Percentiles rank a stretch among this genome's conserved stretches.
These are phyloP conservation scores for Calonectria pteridis DNA, from an alignment of 2,329 filamentous ascomycete genomes.

Conservation along the genomic window DNA sequence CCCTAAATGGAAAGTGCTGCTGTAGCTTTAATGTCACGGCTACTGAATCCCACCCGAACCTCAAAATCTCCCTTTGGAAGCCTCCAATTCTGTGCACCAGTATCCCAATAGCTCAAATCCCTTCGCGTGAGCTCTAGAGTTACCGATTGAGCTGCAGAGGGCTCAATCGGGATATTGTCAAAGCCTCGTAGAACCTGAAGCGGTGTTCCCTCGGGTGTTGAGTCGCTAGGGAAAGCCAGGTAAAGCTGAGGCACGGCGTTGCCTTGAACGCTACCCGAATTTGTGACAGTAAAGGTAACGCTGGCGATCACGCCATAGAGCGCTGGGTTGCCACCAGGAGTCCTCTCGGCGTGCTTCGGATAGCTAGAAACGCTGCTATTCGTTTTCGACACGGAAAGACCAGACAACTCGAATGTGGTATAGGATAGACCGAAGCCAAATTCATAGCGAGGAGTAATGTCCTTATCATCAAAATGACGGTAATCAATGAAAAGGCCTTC, in stretches of 20 bases:
- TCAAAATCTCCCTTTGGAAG: not conserved
- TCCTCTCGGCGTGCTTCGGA: slow-evolving; percentile 45
- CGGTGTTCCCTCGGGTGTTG: slow-evolving; percentile 57
- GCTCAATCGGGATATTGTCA: slow-evolving; percentile 59
- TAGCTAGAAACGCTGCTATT: slow-evolving; percentile 37
- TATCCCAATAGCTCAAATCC: slow-evolving; percentile 64
- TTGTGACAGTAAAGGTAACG: slow-evolving; percentile 61
- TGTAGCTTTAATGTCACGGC: not conserved
- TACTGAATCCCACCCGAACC: not conserved
- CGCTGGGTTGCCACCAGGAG: slow-evolving; percentile 68
- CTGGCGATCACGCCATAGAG: slow-evolving; percentile 65
- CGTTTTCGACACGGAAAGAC: slow-evolving; percentile 37
- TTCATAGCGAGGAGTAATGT: slow-evolving; percentile 72
- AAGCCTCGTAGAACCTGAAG: slow-evolving; percentile 64
- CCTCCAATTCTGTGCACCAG: not conserved
- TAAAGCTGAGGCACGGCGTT: slow-evolving; percentile 69
- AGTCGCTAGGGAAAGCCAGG: slow-evolving; percentile 54
- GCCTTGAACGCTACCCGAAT: slow-evolving; percentile 63
- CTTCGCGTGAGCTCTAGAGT: slow-evolving; percentile 60
- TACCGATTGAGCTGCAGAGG: slow-evolving; percentile 55
- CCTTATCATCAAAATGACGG: slow-evolving; percentile 71
- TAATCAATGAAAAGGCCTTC: slow-evolving; percentile 78
- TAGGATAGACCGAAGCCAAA: slow-evolving; percentile 79
- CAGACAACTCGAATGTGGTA: slow-evolving; percentile 69
- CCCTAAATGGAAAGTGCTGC: not conserved